Evolutionary conservation across 2,329 filamentous ascomycete species (phyloP).

Genomic region (Sarocladium oryzae): DNA sequence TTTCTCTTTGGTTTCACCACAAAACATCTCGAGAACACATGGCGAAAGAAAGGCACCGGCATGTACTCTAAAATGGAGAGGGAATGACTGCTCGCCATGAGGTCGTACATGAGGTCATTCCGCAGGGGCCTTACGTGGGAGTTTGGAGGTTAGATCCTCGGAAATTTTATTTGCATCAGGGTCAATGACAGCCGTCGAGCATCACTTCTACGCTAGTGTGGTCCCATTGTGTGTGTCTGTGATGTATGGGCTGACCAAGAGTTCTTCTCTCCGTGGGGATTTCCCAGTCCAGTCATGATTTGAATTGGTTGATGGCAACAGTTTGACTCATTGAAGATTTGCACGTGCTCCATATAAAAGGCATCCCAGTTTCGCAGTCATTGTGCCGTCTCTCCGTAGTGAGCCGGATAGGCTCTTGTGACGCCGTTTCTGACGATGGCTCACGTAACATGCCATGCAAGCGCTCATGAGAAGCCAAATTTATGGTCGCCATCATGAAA

Average conservation of each 20-base stretch:
- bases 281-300: too few species aligned
- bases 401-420: too few species aligned
- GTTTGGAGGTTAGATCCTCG: slow-evolving; percentile 43
- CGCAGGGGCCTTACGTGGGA: slow-evolving; percentile 25
- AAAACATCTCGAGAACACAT: slow-evolving; percentile 32
- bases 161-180: slow-evolving; percentile 41
- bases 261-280: background rate
- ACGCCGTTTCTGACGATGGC: too few species aligned
- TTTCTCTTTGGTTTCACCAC: slow-evolving; percentile 34
- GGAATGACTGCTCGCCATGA: slow-evolving; percentile 21
- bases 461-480: too few species aligned
- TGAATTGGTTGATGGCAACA: too few species aligned
- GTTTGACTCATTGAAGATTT: too few species aligned
- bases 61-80: slow-evolving; percentile 42
- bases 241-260: background rate
- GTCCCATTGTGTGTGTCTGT: background rate
- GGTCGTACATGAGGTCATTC: slow-evolving; percentile 10
- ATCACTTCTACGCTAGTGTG: background rate
- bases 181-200: slow-evolving; percentile 18
- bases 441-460: too few species aligned
- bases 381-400: too few species aligned
- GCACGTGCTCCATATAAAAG: too few species aligned
- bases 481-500: too few species aligned
- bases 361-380: too few species aligned
- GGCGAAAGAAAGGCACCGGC: slow-evolving; percentile 35